Conservation (phyloP, 345 rosid species). For the Syzygium aromaticum region DNA sequence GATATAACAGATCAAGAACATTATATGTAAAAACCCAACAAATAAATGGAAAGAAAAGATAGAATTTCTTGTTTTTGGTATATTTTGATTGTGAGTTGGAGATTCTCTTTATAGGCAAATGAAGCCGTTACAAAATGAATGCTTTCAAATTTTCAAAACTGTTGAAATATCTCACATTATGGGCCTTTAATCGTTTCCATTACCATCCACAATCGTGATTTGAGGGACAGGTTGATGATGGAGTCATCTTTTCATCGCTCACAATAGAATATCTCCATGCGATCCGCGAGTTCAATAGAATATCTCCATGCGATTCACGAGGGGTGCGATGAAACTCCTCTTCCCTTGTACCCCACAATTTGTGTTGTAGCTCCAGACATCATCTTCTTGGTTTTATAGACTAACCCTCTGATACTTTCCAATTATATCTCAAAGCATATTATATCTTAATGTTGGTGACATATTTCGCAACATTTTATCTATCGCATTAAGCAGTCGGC, state of each 20-base stretch:
- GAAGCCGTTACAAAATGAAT: too few relatives aligned
- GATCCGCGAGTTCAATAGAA: neutral
- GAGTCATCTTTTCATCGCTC: neutral
- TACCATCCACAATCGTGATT: neutral
- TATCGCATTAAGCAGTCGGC: neutral
- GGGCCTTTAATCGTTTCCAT: neutral
- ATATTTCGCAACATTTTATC: neutral
- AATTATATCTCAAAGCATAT: accelerated
- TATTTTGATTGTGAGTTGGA: too few relatives aligned
- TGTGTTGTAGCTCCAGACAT: neutral
- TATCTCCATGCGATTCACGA: neutral
- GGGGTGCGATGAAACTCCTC: neutral
- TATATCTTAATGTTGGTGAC: neutral
- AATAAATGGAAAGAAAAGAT: too few relatives aligned
- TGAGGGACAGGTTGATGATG: neutral
- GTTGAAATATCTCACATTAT: neutral
- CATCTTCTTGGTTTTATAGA: neutral
- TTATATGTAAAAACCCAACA: too few relatives aligned
- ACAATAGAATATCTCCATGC: neutral
- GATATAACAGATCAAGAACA: too few relatives aligned
- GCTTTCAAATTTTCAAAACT: too few relatives aligned
- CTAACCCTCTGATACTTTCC: neutral
- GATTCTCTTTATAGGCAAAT: too few relatives aligned
- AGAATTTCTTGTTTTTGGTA: too few relatives aligned
- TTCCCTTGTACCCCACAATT: neutral